Percentiles rank a stretch among this genome's conserved stretches.
phyloP scores from a whole-genome alignment of 192 early-diverging fungal genomes.

The Entomortierella chlamydospora region DNA sequence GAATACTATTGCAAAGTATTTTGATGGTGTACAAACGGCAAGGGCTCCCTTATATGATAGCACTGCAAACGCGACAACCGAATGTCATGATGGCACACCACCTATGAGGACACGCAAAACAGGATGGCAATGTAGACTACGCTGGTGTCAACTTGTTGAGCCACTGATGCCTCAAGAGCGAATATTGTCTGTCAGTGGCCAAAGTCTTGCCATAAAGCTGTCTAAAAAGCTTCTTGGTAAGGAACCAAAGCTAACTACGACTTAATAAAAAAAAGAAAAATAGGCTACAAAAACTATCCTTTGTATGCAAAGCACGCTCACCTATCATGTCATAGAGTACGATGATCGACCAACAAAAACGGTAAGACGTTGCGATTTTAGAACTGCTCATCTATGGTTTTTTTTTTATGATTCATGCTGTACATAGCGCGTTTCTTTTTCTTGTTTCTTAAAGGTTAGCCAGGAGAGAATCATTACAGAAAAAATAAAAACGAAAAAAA shows the following conservation, averaged over 20 bases:
- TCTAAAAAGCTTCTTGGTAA: slow-evolving; percentile 25
- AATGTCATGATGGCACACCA: not conserved
- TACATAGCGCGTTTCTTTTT: not conserved
- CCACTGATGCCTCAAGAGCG: slow-evolving; percentile 32
- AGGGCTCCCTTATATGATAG: slow-evolving; percentile 19
- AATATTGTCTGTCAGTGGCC: not conserved
- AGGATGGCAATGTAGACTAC: slow-evolving; percentile 38
- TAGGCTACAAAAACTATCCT: not conserved
- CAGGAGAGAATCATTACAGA: not conserved
- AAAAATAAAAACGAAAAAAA: too few species aligned
- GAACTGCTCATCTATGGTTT: too few species aligned
- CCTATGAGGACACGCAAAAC: slow-evolving; percentile 29
- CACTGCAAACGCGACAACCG: not conserved
- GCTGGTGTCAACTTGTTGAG: slow-evolving; percentile 44
- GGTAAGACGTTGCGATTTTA: too few species aligned
- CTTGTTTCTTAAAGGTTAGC: not conserved
- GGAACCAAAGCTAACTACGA: not conserved
- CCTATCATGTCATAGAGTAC: not conserved
- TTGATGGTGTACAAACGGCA: slow-evolving; percentile 29
- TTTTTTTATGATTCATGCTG: too few species aligned
- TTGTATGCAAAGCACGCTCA: too few species aligned
- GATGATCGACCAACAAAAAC: too few species aligned
- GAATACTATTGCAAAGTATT: slow-evolving; percentile 29
- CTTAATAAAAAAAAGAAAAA: not conserved
- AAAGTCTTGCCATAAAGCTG: slow-evolving; percentile 1